Base-by-base conservation (phyloP, 176 grass and related monocot genomes). In the Secale cereale region DNA sequence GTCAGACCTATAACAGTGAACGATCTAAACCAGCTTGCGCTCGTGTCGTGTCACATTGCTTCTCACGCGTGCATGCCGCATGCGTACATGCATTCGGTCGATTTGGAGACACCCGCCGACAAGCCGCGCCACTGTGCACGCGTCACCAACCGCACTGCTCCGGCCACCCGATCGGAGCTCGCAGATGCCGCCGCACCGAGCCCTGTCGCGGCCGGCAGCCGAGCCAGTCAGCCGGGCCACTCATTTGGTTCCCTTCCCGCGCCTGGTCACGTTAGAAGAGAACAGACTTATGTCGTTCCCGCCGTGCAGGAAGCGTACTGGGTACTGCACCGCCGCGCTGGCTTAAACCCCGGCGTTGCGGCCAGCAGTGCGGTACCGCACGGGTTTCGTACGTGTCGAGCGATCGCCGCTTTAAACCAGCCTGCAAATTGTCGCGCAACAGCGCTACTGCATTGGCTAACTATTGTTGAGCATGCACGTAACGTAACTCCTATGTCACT, bases 231-330 rank as follows among this genome's bases (percentile, higher is more conserved):
- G 40, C 6, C 62, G 65, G 60, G 29, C 22, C 26, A 43, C 37
- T 73, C 70, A 45, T 29, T 37, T 1, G 82, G 71, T 78, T 57
- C 12, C 19, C 65, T 17, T 61, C 25, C 46, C 16, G 29, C 15
- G 25, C 36, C 22, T 71, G 22, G 36, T 23, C 69, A 43, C 37
- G 22, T 25, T 37, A 12, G 66, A 71, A 22, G 37, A 1, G 75
- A 81, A 85, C 10, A 81, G 88, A 36, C 83, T 77, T 89, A 85
- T 85, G 83, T 81, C 78, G 62, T 64, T 26, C 65, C n/a, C 31
- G 76, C 76, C 27, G 79, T 14, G 13, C 45, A 14, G 68, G 78
- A 16, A 8, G 19, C 67, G 66, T 69, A 37, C 41, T 33, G 16
- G 31, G 65, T 67, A 33, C 43, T 35, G 22, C 60, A 37, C 12